Evolutionary conservation across 441 rosid species (phyloP).

Genomic region (Biscutella laevigata): DNA sequence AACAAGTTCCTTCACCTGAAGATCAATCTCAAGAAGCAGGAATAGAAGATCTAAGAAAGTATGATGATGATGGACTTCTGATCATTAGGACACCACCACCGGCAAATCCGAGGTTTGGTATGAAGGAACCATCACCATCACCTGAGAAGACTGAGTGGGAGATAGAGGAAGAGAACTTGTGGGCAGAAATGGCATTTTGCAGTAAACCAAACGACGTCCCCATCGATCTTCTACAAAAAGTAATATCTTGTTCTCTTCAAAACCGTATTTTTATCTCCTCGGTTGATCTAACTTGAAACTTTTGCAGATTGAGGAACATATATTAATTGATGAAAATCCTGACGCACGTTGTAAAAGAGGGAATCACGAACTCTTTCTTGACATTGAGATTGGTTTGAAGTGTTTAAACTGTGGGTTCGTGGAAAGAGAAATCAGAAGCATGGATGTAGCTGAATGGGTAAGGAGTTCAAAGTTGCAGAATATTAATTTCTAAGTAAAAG

Average conservation of each 20-base stretch:
- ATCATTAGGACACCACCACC: constrained; percentile 21
- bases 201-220: not conserved
- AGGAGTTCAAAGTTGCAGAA: constrained; percentile 13
- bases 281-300: not conserved
- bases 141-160: not conserved
- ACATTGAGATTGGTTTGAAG: constrained; percentile 46
- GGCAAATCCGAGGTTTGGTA: constrained; percentile 11
- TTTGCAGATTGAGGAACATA: constrained; percentile 17
- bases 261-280: not conserved
- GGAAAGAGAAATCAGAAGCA: constrained; percentile 35
- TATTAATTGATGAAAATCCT: constrained; percentile 9
- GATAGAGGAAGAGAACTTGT: not conserved
- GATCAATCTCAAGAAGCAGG: constrained; percentile 5
- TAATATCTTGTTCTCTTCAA: not conserved
- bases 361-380: constrained; percentile 35
- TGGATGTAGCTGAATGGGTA: constrained; percentile 39
- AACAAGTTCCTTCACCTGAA: constrained; percentile 14
- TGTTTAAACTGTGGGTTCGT: constrained; percentile 43
- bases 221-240: constrained; percentile 1
- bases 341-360: constrained; percentile 32
- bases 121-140: constrained; percentile 13
- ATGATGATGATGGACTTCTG: constrained; percentile 20
- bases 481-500: not conserved
- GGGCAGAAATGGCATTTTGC: constrained; percentile 9
- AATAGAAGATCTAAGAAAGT: constrained; percentile 2